Conservation (phyloP, 345 rosid genomes). For the Moricandia arvensis region DNA sequence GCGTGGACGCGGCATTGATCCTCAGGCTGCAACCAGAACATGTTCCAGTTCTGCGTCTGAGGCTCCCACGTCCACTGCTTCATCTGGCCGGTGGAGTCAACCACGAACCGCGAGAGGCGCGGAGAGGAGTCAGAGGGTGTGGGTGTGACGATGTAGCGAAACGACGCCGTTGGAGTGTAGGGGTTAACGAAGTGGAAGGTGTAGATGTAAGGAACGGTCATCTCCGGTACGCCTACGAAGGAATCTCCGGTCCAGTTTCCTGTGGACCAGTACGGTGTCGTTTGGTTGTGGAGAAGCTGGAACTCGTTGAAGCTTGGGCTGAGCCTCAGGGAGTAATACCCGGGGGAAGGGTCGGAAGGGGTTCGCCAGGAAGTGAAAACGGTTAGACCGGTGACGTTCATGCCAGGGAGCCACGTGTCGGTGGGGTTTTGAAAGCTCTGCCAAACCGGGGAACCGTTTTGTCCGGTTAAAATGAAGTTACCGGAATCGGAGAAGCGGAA, state of each 20-base stretch:
- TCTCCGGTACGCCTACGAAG: slow-evolving; percentile 57
- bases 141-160: slow-evolving; percentile 42
- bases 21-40: slow-evolving; percentile 47
- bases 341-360: slow-evolving; percentile 52
- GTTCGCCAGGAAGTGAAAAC: slow-evolving; percentile 58
- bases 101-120: slow-evolving; percentile 49
- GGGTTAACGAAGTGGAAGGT: slow-evolving; percentile 60
- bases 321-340: slow-evolving; percentile 49
- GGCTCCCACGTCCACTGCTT: slow-evolving; percentile 54
- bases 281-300: slow-evolving; percentile 47
- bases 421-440: slow-evolving; percentile 62
- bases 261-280: slow-evolving; percentile 66
- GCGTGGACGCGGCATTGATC: slow-evolving; percentile 56
- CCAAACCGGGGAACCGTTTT: slow-evolving; percentile 46
- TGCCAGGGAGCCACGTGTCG: slow-evolving; percentile 63
- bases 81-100: slow-evolving; percentile 46
- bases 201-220: slow-evolving; percentile 52
- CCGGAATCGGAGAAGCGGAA: slow-evolving; percentile 40
- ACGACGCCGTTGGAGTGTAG: slow-evolving; percentile 46
- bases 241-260: slow-evolving; percentile 65
- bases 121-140: slow-evolving; percentile 30
- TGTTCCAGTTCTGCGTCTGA: slow-evolving; percentile 39
- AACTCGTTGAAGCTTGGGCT: slow-evolving; percentile 60
- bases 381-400: slow-evolving; percentile 48
- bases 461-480: slow-evolving; percentile 33